These are phyloP conservation scores for Pinus taeda DNA, from an alignment of 75 land plant genomes.

Conservation along the genomic window DNA sequence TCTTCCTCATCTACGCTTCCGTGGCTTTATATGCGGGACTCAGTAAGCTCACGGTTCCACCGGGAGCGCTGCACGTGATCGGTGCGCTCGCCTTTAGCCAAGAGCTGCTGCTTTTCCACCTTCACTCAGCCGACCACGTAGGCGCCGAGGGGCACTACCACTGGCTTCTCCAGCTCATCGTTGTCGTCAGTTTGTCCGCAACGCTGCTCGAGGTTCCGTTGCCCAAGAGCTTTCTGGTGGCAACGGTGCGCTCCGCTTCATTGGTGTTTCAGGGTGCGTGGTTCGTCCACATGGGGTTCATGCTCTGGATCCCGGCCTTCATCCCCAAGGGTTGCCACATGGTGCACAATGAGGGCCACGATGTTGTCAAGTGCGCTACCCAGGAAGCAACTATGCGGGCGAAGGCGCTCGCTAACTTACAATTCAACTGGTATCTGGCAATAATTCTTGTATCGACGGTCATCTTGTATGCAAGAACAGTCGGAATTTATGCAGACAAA, in stretches of 20 bases:
- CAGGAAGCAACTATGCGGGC: conserved; percentile 39
- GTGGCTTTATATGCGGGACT: conserved; percentile 37
- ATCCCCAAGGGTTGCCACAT: conserved; percentile 48
- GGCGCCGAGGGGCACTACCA: conserved; percentile 80
- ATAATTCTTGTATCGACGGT: too few relatives aligned
- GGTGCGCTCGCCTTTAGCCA: conserved; percentile 53
- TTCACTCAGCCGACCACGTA: conserved; percentile 76
- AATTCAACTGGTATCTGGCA: too few relatives aligned
- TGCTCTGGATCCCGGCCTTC: conserved; percentile 61
- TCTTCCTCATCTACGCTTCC: conserved; percentile 52
- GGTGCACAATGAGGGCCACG: conserved; percentile 17
- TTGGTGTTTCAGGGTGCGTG: conserved; percentile 50
- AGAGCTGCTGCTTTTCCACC: conserved; percentile 69
- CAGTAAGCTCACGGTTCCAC: background rate
- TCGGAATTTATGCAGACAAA: too few relatives aligned
- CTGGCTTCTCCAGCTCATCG: conserved; percentile 73
- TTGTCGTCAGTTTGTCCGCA: conserved; percentile 28
- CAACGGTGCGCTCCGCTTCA: conserved; percentile 41
- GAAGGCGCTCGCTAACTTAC: conserved; percentile 48
- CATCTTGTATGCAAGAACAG: too few relatives aligned
- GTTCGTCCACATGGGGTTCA: conserved; percentile 68
- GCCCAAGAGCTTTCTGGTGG: conserved; percentile 28
- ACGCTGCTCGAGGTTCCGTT: conserved; percentile 28
- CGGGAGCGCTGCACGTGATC: conserved; percentile 27
- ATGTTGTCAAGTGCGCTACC: conserved; percentile 37